Conservation (phyloP, 1,139 yeast genomes). For the Pichia cactophila region DNA sequence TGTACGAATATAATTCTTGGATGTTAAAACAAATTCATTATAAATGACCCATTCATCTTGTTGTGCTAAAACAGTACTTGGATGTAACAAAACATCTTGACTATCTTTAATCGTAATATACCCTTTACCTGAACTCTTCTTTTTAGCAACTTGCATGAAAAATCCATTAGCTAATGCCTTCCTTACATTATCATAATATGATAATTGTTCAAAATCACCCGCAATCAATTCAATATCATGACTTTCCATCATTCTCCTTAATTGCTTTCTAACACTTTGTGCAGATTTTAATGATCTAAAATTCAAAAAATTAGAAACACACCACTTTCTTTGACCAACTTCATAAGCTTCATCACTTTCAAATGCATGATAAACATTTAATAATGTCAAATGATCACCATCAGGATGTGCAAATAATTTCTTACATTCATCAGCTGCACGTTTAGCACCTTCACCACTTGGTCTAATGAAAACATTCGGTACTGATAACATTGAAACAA, state of each 20-base stretch:
- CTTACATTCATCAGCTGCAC: constrained; percentile 89
- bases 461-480: constrained; percentile 96
- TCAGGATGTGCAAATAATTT: constrained; percentile 84
- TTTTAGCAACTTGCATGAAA: constrained; percentile 97
- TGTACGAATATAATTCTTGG: constrained; percentile 88
- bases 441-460: constrained; percentile 71
- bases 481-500: constrained; percentile 73
- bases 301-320: constrained; percentile 81
- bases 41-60: constrained; percentile 91
- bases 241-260: constrained; percentile 74
- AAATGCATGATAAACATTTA: constrained; percentile 85
- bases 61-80: constrained; percentile 79
- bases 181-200: constrained; percentile 66
- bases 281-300: constrained; percentile 79
- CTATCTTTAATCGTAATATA: constrained; percentile 89
- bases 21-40: constrained; percentile 90
- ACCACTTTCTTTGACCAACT: constrained; percentile 69
- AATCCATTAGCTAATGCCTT: constrained; percentile 89
- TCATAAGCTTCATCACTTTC: constrained; percentile 60
- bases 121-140: constrained; percentile 64
- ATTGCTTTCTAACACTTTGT: constrained; percentile 76
- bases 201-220: constrained; percentile 60
- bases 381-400: constrained; percentile 88
- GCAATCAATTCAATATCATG: constrained; percentile 68
- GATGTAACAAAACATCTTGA: constrained; percentile 91